Evolutionary conservation across 2,329 filamentous ascomycete species (phyloP).

Genomic region (Hymenoscyphus occultus): DNA sequence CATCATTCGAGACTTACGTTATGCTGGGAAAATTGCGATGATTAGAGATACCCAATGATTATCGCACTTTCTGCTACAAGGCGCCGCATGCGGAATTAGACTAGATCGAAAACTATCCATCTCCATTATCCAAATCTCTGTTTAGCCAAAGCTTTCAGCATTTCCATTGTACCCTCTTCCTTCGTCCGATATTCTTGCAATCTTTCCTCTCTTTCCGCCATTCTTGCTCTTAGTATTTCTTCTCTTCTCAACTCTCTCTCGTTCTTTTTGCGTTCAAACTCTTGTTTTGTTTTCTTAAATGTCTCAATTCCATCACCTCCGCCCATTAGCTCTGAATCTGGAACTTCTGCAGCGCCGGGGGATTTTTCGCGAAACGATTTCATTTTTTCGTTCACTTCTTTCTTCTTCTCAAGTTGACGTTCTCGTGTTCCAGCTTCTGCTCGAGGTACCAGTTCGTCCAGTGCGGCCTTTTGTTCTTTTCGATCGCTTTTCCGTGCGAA

Average conservation of each 20-base stretch:
- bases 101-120: not conserved
- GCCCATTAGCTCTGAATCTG: constrained; percentile 76
- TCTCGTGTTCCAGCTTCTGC: constrained; percentile 81
- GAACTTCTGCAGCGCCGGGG: constrained; percentile 61
- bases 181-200: constrained; percentile 67
- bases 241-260: constrained; percentile 81
- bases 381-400: constrained; percentile 69
- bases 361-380: constrained; percentile 69
- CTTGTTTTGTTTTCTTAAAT: constrained; percentile 64
- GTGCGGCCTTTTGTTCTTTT: constrained; percentile 62
- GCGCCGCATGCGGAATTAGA: too few relatives aligned
- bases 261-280: constrained; percentile 70
- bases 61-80: too few relatives aligned
- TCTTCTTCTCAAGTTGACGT: constrained; percentile 81
- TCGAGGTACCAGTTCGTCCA: constrained; percentile 79
- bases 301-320: constrained; percentile 62
- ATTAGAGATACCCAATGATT: too few relatives aligned
- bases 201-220: constrained; percentile 77
- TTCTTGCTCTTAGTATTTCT: constrained; percentile 70
- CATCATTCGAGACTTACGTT: too few relatives aligned
- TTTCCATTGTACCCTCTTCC: constrained; percentile 81
- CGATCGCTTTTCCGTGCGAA: constrained; percentile 63
- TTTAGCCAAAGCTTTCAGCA: constrained; percentile 74
- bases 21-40: too few relatives aligned
- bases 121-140: constrained; percentile 64